These are phyloP conservation scores for Bruguiera gymnorhiza DNA, from an alignment of 345 rosid species.

Conservation along the genomic window DNA sequence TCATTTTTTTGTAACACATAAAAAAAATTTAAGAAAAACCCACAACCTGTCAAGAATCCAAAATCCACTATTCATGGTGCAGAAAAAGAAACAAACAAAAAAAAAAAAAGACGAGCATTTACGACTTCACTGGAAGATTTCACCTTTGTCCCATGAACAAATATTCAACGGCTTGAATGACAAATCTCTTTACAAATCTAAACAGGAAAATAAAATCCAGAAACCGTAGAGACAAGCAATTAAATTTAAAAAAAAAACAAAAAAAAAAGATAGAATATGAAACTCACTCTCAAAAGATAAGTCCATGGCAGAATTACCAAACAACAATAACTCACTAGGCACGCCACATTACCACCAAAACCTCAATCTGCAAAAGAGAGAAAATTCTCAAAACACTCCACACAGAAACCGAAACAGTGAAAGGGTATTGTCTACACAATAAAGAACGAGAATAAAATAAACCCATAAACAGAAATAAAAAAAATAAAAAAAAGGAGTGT, in stretches of 20 bases:
- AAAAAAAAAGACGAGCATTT: not conserved
- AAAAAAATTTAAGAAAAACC: not conserved
- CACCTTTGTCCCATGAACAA: slow-evolving; percentile 18
- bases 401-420: not conserved
- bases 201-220: slow-evolving; percentile 7
- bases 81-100: not conserved
- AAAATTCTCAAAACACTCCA: slow-evolving; percentile 2
- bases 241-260: not conserved
- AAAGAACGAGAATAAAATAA: not conserved
- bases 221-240: slow-evolving; percentile 1
- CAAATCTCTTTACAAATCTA: slow-evolving; percentile 3
- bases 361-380: slow-evolving; percentile 32
- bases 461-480: slow-evolving; percentile 4
- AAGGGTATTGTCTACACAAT: not conserved
- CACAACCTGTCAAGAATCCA: slow-evolving; percentile 12
- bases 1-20: not conserved
- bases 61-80: slow-evolving; percentile 3
- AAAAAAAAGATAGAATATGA: not conserved
- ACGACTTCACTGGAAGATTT: slow-evolving; percentile 15
- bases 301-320: slow-evolving; percentile 30
- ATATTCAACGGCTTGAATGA: not conserved
- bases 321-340: slow-evolving; percentile 19
- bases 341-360: slow-evolving; percentile 44
- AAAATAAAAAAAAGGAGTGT: not conserved
- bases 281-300: slow-evolving; percentile 30